These are phyloP conservation scores for Cladosporium oxysporum DNA, from an alignment of 2,329 filamentous ascomycete genomes.

Conservation along the genomic window DNA sequence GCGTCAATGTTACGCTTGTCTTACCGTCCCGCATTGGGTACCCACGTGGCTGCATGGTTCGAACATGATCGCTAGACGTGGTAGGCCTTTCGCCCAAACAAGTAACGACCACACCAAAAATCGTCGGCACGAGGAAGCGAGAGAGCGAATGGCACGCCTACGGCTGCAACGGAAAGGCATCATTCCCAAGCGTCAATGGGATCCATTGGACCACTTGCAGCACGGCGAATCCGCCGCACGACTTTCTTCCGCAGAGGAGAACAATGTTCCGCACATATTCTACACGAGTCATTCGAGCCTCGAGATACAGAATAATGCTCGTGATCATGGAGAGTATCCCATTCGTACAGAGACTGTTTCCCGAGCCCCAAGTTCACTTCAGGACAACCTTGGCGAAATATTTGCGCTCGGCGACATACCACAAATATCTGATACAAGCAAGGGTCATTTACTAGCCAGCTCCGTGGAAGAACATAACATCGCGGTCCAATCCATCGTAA, in stretches of 20 bases:
- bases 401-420: too few species aligned
- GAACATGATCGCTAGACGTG: not conserved
- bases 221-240: not conserved
- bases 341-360: too few species aligned
- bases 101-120: not conserved
- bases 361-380: too few species aligned
- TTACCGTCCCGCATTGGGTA: not conserved
- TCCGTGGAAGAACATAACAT: too few species aligned
- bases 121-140: not conserved
- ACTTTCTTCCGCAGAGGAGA: not conserved
- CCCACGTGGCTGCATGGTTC: not conserved
- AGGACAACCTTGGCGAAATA: too few species aligned
- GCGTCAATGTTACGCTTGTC: not conserved
- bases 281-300: not conserved
- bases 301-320: not conserved
- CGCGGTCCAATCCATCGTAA: too few species aligned
- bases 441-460: too few species aligned
- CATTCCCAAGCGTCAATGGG: not conserved
- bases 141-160: not conserved
- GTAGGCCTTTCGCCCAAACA: not conserved
- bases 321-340: not conserved
- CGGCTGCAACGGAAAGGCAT: not conserved
- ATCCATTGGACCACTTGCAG: not conserved
- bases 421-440: too few species aligned
- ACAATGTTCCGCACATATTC: not conserved